phyloP scores from a whole-genome alignment of 2,329 filamentous ascomycete genomes.

The Elsinoe perseae region DNA sequence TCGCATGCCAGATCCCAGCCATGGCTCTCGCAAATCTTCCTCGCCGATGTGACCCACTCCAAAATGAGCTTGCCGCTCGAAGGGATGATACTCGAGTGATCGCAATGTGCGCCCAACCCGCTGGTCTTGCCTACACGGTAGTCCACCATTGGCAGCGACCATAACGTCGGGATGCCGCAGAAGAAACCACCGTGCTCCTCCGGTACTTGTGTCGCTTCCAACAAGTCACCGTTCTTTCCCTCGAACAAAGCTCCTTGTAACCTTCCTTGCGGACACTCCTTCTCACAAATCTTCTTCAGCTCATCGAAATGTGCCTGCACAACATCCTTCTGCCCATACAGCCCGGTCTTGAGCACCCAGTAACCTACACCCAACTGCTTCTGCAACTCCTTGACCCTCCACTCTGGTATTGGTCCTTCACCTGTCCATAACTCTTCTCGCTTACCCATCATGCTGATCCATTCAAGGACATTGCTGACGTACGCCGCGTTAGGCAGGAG shows the following conservation, averaged over 20 bases:
- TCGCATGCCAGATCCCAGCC: constrained; percentile 7
- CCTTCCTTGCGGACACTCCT: not conserved
- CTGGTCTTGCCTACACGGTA: not conserved
- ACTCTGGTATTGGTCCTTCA: constrained; percentile 40
- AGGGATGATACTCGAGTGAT: constrained; percentile 11
- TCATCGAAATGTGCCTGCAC: constrained; percentile 8
- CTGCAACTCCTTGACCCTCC: constrained; percentile 34
- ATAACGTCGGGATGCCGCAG: not conserved
- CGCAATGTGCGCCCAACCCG: constrained; percentile 2
- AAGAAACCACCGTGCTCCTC: constrained; percentile 10
- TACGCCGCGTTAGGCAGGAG: constrained; percentile 39
- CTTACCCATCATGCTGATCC: constrained; percentile 38
- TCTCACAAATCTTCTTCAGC: constrained; percentile 5
- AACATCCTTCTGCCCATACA: constrained; percentile 10
- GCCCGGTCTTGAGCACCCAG: constrained; percentile 4
- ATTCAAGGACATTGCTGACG: constrained; percentile 42
- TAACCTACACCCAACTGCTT: constrained; percentile 1
- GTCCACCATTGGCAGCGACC: constrained; percentile 6
- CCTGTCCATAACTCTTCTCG: constrained; percentile 40
- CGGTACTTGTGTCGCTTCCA: not conserved
- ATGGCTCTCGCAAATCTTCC: constrained; percentile 7
- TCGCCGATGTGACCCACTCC: constrained; percentile 3
- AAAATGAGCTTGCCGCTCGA: constrained; percentile 1
- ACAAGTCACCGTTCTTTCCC: constrained; percentile 1
- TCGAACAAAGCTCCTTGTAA: constrained; percentile 1